Conservation (phyloP, 805 yeast species). For the Scheffersomyces lignosus region DNA sequence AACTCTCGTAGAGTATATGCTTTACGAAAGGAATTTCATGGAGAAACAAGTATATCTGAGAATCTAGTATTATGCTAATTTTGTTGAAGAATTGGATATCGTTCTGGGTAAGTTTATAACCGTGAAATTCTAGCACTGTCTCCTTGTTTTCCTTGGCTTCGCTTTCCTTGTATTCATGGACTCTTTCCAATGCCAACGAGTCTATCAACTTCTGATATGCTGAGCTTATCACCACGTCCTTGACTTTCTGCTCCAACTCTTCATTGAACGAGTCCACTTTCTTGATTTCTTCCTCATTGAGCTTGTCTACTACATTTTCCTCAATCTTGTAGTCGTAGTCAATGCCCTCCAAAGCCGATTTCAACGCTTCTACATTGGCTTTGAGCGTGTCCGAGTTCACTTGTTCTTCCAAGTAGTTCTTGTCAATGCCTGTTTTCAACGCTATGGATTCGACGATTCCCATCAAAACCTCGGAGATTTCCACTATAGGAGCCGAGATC, state of each 20-base stretch:
- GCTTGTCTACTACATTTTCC: neutral
- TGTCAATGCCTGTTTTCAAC: neutral
- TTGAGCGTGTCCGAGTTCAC: neutral
- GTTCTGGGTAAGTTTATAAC: constrained; percentile 1
- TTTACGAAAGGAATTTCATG: constrained; percentile 16
- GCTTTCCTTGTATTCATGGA: constrained; percentile 1
- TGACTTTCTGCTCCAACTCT: constrained; percentile 18
- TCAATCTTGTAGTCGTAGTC: constrained; percentile 7
- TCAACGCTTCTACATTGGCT: neutral
- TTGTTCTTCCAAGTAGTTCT: neutral
- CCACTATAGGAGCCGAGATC: constrained; percentile 1
- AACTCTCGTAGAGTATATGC: constrained; percentile 23
- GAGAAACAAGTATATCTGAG: constrained; percentile 19
- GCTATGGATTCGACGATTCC: neutral
- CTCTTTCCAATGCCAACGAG: constrained; percentile 3
- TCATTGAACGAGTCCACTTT: constrained; percentile 22
- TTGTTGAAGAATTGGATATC: constrained; percentile 13
- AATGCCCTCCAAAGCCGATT: neutral
- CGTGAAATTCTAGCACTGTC: constrained; percentile 3
- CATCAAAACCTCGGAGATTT: constrained; percentile 1
- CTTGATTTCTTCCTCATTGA: constrained; percentile 5
- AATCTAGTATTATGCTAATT: constrained; percentile 27
- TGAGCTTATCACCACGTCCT: constrained; percentile 19
- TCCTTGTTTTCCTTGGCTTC: neutral
- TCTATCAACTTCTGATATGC: constrained; percentile 21